Percentiles rank a stretch among this genome's conserved stretches.
These are phyloP conservation scores for Pelagophyceae sp. DNA, from an alignment of 352 stramenopile species.

Conservation along the genomic window DNA sequence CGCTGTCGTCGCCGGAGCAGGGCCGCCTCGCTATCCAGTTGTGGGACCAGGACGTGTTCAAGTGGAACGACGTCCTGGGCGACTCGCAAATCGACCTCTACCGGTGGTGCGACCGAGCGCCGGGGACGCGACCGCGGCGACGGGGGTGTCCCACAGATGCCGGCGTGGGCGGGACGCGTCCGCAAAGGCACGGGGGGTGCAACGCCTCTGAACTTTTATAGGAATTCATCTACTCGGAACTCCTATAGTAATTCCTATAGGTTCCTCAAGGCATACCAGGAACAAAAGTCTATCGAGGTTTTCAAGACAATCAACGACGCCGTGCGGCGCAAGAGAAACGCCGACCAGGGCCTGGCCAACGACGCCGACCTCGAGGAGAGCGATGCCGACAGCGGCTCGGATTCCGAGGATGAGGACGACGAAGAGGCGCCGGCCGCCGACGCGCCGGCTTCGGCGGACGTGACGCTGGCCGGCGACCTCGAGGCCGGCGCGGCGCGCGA, in stretches of 20 bases:
- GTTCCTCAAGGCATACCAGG: slow-evolving; percentile 17
- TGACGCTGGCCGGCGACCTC: not conserved
- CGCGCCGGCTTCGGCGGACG: not conserved
- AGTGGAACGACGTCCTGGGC: slow-evolving; percentile 77
- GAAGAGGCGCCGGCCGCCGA: not conserved
- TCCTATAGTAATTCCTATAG: too few relatives aligned
- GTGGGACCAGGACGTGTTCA: slow-evolving; percentile 85
- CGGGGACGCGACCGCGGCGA: too few relatives aligned
- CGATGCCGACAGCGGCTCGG: not conserved
- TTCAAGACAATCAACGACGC: slow-evolving; percentile 15
- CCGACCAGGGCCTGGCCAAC: not conserved
- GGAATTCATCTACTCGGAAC: too few relatives aligned
- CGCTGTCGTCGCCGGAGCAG: not conserved
- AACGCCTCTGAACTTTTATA: too few relatives aligned
- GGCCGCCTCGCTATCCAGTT: slow-evolving; percentile 71
- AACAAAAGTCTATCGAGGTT: not conserved
- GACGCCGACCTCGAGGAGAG: not conserved
- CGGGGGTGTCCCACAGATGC: too few relatives aligned
- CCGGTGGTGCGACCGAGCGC: too few relatives aligned
- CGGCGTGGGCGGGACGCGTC: too few relatives aligned
- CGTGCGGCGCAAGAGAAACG: not conserved
- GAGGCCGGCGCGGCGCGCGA: not conserved
- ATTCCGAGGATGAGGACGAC: not conserved
- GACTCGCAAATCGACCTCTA: slow-evolving; percentile 66
- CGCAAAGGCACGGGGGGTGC: too few relatives aligned